Evolutionary conservation across 768 basidiomycete genomes (phyloP), one percentile per base, ranked within the genome.

Genomic region (Cystofilobasidium capitatum): DNA sequence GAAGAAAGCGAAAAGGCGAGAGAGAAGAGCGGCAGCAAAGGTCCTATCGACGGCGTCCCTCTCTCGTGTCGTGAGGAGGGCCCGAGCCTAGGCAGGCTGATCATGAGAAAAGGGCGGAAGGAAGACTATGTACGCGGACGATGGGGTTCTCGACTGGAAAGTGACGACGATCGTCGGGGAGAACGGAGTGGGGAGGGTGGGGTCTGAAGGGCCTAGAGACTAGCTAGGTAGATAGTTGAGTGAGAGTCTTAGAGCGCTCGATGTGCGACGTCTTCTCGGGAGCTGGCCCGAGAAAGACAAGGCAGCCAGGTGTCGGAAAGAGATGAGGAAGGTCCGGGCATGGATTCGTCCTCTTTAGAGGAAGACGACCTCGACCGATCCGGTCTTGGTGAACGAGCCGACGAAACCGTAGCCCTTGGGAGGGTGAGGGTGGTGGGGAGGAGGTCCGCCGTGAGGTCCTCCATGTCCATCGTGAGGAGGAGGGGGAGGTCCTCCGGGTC

Each of bases 401-500:
- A 57, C 36, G 33, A 63, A 62, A 9, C 66, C 66, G 66, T 62
- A 68, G 12, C 66, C 66, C 6, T 35, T 35, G 14, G 66, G 66
- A 44, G 66, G 66, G 26, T 51, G 66, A 44, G 60, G 60, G 42
- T 44, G 31, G 33, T 59, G 57, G 37, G 42, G 44, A 13, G 40
- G 39, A n/a, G 26, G 57, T 57, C 35, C 35, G 45, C 33, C 35
- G 40, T 39, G 47, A 24, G 40, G 39, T n/a, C 8, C 20, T 47
- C 20, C 9, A 39, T 20, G 31, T 9, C 16, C 10, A 24, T n/a
- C 58, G 58, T 58, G 47, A 37, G 33, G 47, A 26, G 47, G 72
- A 75, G 31, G 73, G 76, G 33, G 82, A 79, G 31, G 81, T 42
- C 16, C 17, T 14, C 26, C 49, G 40, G 26, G 51, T n/a, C n/a